Evolutionary conservation across 2,329 filamentous ascomycete species (phyloP), one percentile per base, ranked within the genome.

Genomic region (Cytospora chrysosperma): DNA sequence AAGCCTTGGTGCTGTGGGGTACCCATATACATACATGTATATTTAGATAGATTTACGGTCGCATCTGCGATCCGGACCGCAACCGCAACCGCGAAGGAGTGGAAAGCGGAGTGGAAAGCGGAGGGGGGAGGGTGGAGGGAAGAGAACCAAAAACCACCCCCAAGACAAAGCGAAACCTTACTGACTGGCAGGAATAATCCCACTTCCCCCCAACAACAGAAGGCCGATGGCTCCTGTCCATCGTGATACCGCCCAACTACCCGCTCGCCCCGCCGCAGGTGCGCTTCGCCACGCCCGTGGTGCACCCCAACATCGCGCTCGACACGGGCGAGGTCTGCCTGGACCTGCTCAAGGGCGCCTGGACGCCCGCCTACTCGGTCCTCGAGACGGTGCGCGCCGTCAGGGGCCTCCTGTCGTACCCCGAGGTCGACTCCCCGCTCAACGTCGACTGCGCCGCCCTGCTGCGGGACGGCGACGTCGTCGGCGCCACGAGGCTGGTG

Each of bases 241-340:
- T 99, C 75, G 74, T 80, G 57, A 85, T 98, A 71, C 93, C 95
- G 0, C 69, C 84, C 0, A 85, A 84, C 49, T 98, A 99, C 77
- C 95, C 95, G 3, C 82, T 90, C 63, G 77, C 84, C 1, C 89
- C 95, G 1, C 95, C 95, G 1, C 83, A 80, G 49, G 88, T 99
- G 68, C 81, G 78, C 63, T 99, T 99, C 79, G 79, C 82, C n/a
- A 99, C 93, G 40, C 86, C 87, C 28, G 87, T 96, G 68, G 90
- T 92, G 71, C 93, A 97, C 79, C 88, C 93, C 55, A 97, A 97
- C 76, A 87, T 87, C 34, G 80, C 81, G 59, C 80, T 85, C 67
- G 70, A 82, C 69, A 93, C 87, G 2, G 95, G 95, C 69, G 93
- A 97, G 77, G 95, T 99, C 73, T 99, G 95, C 75, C 86, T 98